Evolutionary conservation across 768 basidiomycete genomes (phyloP).

Genomic region (Pisolithus sp.): DNA sequence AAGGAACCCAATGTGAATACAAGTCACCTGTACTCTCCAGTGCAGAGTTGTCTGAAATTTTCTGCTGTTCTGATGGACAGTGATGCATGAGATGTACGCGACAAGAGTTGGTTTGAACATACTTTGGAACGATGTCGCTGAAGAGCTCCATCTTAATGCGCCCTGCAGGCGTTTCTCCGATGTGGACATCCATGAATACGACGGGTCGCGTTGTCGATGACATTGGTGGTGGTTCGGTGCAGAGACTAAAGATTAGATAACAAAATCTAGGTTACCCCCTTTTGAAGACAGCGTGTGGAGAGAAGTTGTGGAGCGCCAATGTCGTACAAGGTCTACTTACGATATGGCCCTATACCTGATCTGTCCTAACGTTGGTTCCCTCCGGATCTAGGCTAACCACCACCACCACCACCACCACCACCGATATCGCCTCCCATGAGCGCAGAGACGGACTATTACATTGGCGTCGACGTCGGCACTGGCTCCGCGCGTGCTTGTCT

Average conservation of each 20-base stretch:
- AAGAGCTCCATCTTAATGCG: constrained; percentile 97
- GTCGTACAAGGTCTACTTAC: no score
- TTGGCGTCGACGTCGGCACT: constrained; percentile 85
- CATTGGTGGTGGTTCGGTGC: constrained; percentile 22
- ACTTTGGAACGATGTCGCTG: constrained; percentile 95
- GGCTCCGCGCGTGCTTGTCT: constrained; percentile 89
- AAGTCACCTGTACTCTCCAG: constrained; percentile 86
- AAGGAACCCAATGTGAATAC: neutral
- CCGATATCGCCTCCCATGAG: constrained; percentile 25
- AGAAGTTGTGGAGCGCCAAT: no score
- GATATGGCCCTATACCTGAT: no score
- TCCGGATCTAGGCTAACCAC: constrained; percentile 1
- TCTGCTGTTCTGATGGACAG: constrained; percentile 72
- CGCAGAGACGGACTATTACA: constrained; percentile 42
- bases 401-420: neutral
- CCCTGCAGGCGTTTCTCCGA: constrained; percentile 94
- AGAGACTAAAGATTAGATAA: neutral
- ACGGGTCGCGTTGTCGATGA: constrained; percentile 64
- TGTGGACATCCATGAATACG: constrained; percentile 95
- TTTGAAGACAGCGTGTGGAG: no score
- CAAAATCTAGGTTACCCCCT: no score
- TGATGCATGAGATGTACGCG: constrained; percentile 1
- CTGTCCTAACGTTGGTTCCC: neutral
- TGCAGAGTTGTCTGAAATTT: constrained; percentile 96
- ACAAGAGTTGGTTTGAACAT: constrained; percentile 15